A percentile compares a stretch with the other conserved stretches of the same genome.
phyloP scores from a whole-genome alignment of 192 early-diverging fungal genomes.

The Coemansia sp. region DNA sequence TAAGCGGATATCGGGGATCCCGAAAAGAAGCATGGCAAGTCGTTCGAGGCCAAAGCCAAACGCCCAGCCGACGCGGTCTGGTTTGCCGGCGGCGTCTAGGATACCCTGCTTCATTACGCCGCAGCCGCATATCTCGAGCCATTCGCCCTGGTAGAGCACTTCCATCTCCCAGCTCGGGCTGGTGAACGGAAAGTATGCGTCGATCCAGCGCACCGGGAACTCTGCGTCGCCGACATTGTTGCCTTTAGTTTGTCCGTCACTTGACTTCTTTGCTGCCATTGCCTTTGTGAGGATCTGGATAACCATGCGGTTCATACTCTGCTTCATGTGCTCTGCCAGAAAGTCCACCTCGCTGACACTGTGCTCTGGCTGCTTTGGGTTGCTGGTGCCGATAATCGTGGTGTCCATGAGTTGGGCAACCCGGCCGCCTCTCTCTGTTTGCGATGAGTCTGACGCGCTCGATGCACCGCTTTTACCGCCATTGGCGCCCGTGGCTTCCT shows the following conservation, averaged over 20 bases:
- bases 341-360: slow-evolving; percentile 57
- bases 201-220: slow-evolving; percentile 91
- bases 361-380: slow-evolving; percentile 78
- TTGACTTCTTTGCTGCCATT: slow-evolving; percentile 23
- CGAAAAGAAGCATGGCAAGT: slow-evolving; percentile 93
- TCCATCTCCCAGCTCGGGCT: slow-evolving; percentile 97
- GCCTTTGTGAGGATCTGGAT: slow-evolving; percentile 61
- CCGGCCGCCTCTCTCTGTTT: not conserved
- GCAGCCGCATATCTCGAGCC: slow-evolving; percentile 93
- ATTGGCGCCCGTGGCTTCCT: not conserved
- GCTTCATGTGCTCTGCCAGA: slow-evolving; percentile 70
- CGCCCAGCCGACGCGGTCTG: slow-evolving; percentile 91
- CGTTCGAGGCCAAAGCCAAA: slow-evolving; percentile 97
- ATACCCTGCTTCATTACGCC: slow-evolving; percentile 89
- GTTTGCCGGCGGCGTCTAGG: slow-evolving; percentile 64
- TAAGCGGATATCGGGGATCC: slow-evolving; percentile 91
- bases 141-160: slow-evolving; percentile 86
- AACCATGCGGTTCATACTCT: slow-evolving; percentile 82
- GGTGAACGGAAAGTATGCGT: slow-evolving; percentile 94
- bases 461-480: not conserved
- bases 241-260: not conserved
- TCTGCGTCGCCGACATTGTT: not conserved
- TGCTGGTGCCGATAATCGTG: slow-evolving; percentile 59
- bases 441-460: not conserved
- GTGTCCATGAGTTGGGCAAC: slow-evolving; percentile 22